Conservation (phyloP, 2,329 filamentous ascomycete genomes). For the Talaromyces sp. region DNA sequence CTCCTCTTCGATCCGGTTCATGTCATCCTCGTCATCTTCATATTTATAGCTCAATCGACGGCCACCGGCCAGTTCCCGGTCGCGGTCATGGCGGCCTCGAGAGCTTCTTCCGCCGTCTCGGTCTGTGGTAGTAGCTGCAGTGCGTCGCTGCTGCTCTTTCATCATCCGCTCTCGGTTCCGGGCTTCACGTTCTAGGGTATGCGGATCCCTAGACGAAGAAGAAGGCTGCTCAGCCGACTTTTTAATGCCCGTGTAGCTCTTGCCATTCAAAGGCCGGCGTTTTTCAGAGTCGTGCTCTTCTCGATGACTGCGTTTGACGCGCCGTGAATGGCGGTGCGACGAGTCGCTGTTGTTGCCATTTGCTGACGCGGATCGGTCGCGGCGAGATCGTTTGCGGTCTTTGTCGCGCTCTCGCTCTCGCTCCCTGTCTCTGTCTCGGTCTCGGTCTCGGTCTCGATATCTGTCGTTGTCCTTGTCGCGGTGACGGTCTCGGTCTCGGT, state of each 20-base stretch:
- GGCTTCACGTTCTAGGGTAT: constrained; percentile 69
- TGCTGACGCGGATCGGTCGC: constrained; percentile 33
- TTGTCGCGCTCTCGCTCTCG: constrained; percentile 27
- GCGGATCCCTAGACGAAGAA: constrained; percentile 52
- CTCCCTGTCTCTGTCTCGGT: constrained; percentile 26
- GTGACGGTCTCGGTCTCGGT: constrained; percentile 19
- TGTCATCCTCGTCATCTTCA: constrained; percentile 39
- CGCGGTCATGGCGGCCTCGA: constrained; percentile 18
- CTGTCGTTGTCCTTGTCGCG: constrained; percentile 18
- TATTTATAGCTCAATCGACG: constrained; percentile 45
- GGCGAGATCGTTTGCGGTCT: constrained; percentile 34
- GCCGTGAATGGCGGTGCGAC: constrained; percentile 28
- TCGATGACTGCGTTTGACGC: constrained; percentile 27
- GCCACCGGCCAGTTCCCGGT: constrained; percentile 23
- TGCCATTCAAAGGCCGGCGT: background rate
- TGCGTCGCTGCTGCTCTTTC: constrained; percentile 60
- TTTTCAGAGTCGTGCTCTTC: constrained; percentile 19
- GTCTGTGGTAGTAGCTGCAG: constrained; percentile 39
- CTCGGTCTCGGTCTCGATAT: constrained; percentile 32
- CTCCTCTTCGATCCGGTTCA: constrained; percentile 34
- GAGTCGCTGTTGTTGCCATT: constrained; percentile 21
- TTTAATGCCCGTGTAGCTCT: background rate
- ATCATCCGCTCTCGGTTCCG: constrained; percentile 57
- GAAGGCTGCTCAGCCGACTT: constrained; percentile 14
- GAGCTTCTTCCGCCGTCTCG: constrained; percentile 23